Base-by-base conservation (phyloP, 495 filamentous ascomycete species). In the Podospora bellae-mahoneyi region DNA sequence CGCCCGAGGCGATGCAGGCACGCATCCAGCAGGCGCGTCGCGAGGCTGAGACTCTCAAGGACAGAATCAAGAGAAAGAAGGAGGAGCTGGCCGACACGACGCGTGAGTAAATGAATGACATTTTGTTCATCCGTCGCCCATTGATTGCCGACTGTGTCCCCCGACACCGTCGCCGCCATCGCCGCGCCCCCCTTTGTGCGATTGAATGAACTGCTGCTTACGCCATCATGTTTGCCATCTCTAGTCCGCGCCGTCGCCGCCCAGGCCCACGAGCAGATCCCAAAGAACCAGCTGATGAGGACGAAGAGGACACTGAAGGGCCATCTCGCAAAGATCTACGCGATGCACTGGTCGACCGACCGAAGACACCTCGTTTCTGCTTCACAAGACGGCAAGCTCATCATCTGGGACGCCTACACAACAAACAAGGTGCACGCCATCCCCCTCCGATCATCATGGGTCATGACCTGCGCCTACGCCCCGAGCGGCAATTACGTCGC, bases 261-360 rank as follows among this genome's bases (percentile, higher is more conserved):
- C 75, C 88, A 91, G 80, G 88, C 93, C 65, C 93, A 96, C 75
- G 96, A 98, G 67, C 78, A 89, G 65, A 86, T 99, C 73, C 96
- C 94, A 62, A 90, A 91, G 75, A 94, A 94, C 75, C 90, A 91
- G 74, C 71, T 87, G 76, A 98, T 99, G 95, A 96, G 92, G 84
- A 90, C 93, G 68, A 93, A 94, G 80, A 91, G 92, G 77, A 96
- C 93, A 44, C 82, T 99, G 67, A 98, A 98, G 83, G 95, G 95
- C 60, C 95, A 99, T 87, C 82, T 99, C 39, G 95, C 95, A 66
- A 99, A 99, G 83, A 99, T 99, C 72, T 99, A 99, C 80, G 93
- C 95, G 70, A 99, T 99, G 95, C 96, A 99, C 83, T 99, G 95
- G 95, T 98, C 96, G 20, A 99, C 96, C 68, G 95, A 99, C 82